Percentiles rank a stretch among this genome's conserved stretches.
Conservation (phyloP, 441 rosid species). For the Pelargonium myrrhifolium region DNA sequence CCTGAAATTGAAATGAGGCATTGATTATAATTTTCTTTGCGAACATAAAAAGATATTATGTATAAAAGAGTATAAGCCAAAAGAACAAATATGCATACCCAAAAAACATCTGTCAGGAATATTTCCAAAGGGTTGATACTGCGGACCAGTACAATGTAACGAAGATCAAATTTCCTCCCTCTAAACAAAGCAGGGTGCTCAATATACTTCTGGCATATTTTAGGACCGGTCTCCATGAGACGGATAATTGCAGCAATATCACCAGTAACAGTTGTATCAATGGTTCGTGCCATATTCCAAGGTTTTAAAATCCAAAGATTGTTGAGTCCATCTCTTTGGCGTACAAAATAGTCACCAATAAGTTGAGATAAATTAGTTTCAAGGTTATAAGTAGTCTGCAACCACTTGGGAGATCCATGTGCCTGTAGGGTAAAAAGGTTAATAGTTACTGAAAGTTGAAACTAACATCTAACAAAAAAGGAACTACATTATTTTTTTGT, state of each 20-base stretch:
- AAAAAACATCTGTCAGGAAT: constrained; percentile 70
- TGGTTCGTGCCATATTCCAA: constrained; percentile 97
- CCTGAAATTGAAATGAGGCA: constrained; percentile 39
- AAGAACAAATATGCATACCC: constrained; percentile 48
- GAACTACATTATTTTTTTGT: neutral
- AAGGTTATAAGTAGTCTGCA: constrained; percentile 86
- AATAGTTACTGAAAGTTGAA: constrained; percentile 15
- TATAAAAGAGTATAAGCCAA: neutral
- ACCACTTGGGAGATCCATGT: constrained; percentile 73
- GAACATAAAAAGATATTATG: neutral
- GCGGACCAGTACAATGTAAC: constrained; percentile 65
- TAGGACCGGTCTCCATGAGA: constrained; percentile 96
- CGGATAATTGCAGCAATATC: constrained; percentile 77
- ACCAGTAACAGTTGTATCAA: constrained; percentile 77
- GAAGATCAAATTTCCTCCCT: constrained; percentile 82
- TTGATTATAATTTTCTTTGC: neutral
- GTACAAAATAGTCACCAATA: constrained; percentile 65
- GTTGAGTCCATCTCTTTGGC: constrained; percentile 50
- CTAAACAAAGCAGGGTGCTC: constrained; percentile 82
- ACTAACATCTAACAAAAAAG: constrained; percentile 5
- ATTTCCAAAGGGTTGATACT: constrained; percentile 72
- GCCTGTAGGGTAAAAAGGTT: constrained; percentile 41
- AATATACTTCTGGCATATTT: constrained; percentile 94
- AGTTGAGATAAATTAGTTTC: constrained; percentile 68
- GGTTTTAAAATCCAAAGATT: constrained; percentile 94